These are phyloP conservation scores for Penicillium soppii DNA, from an alignment of 495 filamentous ascomycete species.

Conservation along the genomic window DNA sequence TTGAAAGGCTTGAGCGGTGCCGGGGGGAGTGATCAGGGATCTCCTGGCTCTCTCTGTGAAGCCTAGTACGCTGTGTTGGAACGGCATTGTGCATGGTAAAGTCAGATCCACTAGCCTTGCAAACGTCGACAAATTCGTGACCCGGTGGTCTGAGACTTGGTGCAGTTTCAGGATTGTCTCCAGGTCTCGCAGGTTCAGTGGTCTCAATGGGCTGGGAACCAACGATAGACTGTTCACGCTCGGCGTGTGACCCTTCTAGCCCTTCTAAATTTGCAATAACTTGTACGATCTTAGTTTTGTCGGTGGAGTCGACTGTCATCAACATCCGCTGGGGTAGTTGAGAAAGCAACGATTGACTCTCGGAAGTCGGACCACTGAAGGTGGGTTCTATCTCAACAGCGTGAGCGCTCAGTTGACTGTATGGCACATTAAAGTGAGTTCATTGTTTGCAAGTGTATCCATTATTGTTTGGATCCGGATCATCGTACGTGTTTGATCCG, in stretches of 20 bases:
- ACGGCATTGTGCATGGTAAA: background rate
- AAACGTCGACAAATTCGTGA: background rate
- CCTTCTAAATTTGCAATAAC: background rate
- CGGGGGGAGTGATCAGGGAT: background rate
- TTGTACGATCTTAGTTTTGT: background rate
- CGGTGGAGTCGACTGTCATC: background rate
- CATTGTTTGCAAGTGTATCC: background rate
- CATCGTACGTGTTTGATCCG: background rate
- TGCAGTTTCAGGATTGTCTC: no score
- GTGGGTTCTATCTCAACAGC: background rate
- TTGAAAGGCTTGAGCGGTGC: background rate
- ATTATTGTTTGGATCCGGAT: background rate
- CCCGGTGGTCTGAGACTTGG: no score
- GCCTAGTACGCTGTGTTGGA: background rate
- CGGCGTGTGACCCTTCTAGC: no score
- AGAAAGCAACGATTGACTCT: background rate
- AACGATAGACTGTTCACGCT: background rate
- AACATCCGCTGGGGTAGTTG: background rate
- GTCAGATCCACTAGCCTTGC: background rate
- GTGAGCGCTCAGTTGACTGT: background rate
- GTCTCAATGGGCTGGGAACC: background rate
- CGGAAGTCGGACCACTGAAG: background rate
- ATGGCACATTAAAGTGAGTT: background rate
- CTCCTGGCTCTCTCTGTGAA: background rate
- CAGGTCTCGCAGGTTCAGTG: background rate